These are phyloP conservation scores for Leavenworthia alabamica DNA, from an alignment of 345 rosid genomes.

Conservation along the genomic window DNA sequence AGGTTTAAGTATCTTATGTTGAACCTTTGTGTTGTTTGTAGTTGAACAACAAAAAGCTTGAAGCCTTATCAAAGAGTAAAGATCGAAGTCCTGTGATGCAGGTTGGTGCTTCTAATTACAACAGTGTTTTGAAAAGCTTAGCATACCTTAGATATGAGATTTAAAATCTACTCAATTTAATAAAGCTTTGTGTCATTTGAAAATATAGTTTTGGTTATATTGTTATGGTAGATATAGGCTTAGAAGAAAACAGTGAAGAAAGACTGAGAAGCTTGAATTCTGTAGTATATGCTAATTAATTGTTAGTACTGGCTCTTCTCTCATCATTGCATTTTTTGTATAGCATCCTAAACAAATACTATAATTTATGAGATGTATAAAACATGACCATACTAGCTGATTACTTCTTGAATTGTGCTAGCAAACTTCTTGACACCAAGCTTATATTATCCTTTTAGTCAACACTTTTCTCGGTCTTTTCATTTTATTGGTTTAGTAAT, in stretches of 20 bases:
- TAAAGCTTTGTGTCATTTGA: slow-evolving; percentile 2
- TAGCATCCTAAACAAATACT: neutral
- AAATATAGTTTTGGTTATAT: neutral
- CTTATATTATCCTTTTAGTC: neutral
- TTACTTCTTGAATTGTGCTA: slow-evolving; percentile 5
- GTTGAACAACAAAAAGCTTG: slow-evolving; percentile 86
- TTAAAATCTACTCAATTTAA: neutral
- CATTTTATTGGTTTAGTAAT: slow-evolving; percentile 5
- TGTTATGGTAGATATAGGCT: neutral
- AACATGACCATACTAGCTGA: slow-evolving; percentile 3
- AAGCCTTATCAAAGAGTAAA: slow-evolving; percentile 55
- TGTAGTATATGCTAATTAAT: neutral
- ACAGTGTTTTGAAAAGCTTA: neutral
- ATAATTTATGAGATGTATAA: neutral
- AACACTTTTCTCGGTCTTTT: neutral
- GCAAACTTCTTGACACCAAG: neutral
- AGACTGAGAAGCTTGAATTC: neutral
- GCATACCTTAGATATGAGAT: too few species aligned
- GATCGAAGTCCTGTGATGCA: slow-evolving; percentile 68
- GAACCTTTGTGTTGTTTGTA: slow-evolving; percentile 17
- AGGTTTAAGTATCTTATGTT: neutral
- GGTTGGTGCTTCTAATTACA: slow-evolving; percentile 42
- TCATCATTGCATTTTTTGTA: neutral
- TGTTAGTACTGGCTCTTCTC: neutral
- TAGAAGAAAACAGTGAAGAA: neutral